Percentiles rank a stretch among this genome's conserved stretches.
Conservation (phyloP, 2,329 filamentous ascomycete genomes). For the Berkeleyomyces rouxiae region DNA sequence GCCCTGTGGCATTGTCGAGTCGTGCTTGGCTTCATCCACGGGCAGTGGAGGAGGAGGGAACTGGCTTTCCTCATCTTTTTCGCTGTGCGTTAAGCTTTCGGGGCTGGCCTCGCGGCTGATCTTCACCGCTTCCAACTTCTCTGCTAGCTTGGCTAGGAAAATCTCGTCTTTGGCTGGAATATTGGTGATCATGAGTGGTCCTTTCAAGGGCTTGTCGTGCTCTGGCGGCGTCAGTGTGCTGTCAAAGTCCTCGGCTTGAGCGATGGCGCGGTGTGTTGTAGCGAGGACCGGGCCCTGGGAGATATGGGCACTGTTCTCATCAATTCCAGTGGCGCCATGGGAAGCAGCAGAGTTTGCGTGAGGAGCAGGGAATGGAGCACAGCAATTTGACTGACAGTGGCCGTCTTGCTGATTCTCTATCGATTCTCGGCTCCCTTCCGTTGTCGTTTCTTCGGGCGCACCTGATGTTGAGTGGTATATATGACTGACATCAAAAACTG, state of each 20-base stretch:
- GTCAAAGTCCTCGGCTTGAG: constrained; percentile 1
- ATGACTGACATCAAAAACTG: not conserved
- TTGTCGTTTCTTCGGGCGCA: not conserved
- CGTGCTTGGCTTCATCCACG: constrained; percentile 12
- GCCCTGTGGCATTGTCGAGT: not conserved
- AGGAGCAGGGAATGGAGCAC: not conserved
- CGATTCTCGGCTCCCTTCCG: not conserved
- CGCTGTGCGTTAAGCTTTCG: constrained; percentile 7
- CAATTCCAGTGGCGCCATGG: not conserved
- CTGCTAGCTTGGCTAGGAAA: constrained; percentile 33
- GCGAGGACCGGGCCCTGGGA: not conserved
- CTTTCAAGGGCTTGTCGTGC: constrained; percentile 31
- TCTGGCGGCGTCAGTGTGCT: constrained; percentile 24
- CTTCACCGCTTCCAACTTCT: constrained; percentile 35
- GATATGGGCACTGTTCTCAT: not conserved
- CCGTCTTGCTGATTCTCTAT: not conserved
- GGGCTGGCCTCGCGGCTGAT: constrained; percentile 24
- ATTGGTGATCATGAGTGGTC: constrained; percentile 38
- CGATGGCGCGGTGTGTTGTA: not conserved
- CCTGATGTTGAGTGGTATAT: not conserved
- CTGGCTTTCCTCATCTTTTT: not conserved
- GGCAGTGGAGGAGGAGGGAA: constrained; percentile 3
- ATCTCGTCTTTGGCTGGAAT: constrained; percentile 38
- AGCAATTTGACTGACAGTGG: not conserved
- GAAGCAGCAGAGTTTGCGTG: not conserved